Base-by-base conservation (phyloP, 2,329 filamentous ascomycete species). In the Colletotrichum horii region DNA sequence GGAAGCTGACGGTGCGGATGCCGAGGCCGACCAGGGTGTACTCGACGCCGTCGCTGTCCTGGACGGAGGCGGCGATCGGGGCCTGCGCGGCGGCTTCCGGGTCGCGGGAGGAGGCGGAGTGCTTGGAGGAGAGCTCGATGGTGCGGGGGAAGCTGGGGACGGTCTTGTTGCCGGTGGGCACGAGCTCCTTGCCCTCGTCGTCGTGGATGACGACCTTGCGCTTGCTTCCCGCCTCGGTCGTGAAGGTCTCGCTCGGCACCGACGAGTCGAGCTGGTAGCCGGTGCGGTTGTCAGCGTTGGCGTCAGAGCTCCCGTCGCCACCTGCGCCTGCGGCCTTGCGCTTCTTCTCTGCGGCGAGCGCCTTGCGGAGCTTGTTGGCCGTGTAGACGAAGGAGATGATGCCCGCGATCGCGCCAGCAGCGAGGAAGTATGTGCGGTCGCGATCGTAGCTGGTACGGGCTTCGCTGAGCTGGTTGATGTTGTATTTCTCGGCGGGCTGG, bases 11-110 rank as follows among this genome's bases (percentile, higher is more conserved):
- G 1, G 94, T 96, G 71, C 97, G 92, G 77, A 97, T 93, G 22
- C 97, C 97, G 7, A 98, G 87, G 0, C 97, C 97, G 8, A 98
- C 90, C 0, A 98, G 89, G 26, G 95, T 96, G 83, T 98, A 98
- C 80, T 98, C 94, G 80, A 84, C 91, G 77, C 84, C 89, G 75
- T 86, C 81, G 65, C 86, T 84, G 68, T 87, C 78, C 19, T 79
- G 79, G 71, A 85, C 78, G 60, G 84, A 85, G n/a, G 83, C 81
- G 11, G 83, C 82, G 64, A 84, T 83, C n/a, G 85, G 84, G 16
- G 83, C 82, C 70, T 80, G 78, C 4, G 81, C 75, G 8, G 79
- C 61, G 15, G 56, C 56, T 26, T 62, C 74, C 64, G 70, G 64
- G 34, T 75, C 73, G 28, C 70, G 52, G 36, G 52, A 38, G 15